A percentile compares a stretch with the other conserved stretches of the same genome.
Evolutionary conservation across 768 basidiomycete species (phyloP).

Genomic region (Paxillus involutus): DNA sequence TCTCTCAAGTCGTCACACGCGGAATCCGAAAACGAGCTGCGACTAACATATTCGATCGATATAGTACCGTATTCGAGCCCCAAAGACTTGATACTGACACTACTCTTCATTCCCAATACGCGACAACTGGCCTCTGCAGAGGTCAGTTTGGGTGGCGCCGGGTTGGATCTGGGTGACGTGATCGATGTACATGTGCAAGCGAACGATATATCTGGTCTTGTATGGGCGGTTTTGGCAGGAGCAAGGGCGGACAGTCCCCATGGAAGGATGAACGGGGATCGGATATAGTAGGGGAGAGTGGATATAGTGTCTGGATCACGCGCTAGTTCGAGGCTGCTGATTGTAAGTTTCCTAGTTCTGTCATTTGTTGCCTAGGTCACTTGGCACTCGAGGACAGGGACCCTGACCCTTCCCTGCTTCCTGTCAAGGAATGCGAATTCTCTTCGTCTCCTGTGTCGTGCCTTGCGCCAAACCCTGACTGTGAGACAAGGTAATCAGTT

Average conservation of each 20-base stretch:
- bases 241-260: slow-evolving; percentile 24
- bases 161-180: slow-evolving; percentile 56
- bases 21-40: slow-evolving; percentile 75
- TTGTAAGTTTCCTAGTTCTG: no score
- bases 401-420: no score
- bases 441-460: no score
- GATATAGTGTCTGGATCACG: no score
- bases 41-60: slow-evolving; percentile 60
- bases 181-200: slow-evolving; percentile 61
- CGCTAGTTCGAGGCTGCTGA: no score
- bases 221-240: slow-evolving; percentile 58
- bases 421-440: no score
- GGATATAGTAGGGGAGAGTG: background rate
- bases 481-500: no score
- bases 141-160: slow-evolving; percentile 51
- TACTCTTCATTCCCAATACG: slow-evolving; percentile 73
- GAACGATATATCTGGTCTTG: slow-evolving; percentile 64
- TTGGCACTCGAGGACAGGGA: no score
- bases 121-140: slow-evolving; percentile 61
- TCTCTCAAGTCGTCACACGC: slow-evolving; percentile 58
- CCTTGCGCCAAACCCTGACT: no score
- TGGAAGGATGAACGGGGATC: background rate
- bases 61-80: slow-evolving; percentile 25
- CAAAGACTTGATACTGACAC: slow-evolving; percentile 46
- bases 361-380: no score